A percentile compares a stretch with the other conserved stretches of the same genome.
These are phyloP conservation scores for Magnaporthiopsis rhizophila DNA, from an alignment of 2,329 filamentous ascomycete species.

Conservation along the genomic window DNA sequence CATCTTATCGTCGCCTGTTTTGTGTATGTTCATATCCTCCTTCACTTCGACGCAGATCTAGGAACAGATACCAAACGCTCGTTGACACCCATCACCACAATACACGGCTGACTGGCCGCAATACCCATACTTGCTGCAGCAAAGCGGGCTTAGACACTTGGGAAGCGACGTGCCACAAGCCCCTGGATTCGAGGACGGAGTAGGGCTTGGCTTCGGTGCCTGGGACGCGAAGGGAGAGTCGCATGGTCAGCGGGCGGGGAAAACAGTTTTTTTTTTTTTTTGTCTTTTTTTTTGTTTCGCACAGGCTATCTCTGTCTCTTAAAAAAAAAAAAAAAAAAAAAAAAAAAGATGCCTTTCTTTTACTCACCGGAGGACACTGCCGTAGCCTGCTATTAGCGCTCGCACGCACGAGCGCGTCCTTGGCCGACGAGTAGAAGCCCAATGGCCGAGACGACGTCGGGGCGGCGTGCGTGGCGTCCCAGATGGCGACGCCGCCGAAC, in stretches of 20 bases:
- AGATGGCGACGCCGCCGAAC: conserved; percentile 39
- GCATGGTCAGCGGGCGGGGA: neutral
- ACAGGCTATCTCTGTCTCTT: too few species aligned
- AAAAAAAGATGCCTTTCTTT: neutral
- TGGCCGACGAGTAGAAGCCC: neutral
- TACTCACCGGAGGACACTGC: neutral
- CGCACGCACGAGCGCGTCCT: neutral
- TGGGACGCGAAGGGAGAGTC: neutral
- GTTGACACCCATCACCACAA: conserved; percentile 1
- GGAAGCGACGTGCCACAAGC: neutral
- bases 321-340: too few species aligned
- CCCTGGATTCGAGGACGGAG: neutral
- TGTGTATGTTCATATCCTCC: neutral
- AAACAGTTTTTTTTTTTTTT: too few species aligned
- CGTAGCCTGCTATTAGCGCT: neutral
- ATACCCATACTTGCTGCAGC: conserved; percentile 2
- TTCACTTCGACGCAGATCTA: neutral
- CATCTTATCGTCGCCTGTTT: too few species aligned
- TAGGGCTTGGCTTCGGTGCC: neutral
- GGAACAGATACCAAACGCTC: neutral
- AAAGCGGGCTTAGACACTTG: neutral
- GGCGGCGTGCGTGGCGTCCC: conserved; percentile 28
- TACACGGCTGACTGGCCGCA: conserved; percentile 1
- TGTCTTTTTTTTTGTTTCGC: too few species aligned
- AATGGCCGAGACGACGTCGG: too few species aligned